phyloP scores from a whole-genome alignment of 2,329 filamentous ascomycete species.

The Capronia epimyces region DNA sequence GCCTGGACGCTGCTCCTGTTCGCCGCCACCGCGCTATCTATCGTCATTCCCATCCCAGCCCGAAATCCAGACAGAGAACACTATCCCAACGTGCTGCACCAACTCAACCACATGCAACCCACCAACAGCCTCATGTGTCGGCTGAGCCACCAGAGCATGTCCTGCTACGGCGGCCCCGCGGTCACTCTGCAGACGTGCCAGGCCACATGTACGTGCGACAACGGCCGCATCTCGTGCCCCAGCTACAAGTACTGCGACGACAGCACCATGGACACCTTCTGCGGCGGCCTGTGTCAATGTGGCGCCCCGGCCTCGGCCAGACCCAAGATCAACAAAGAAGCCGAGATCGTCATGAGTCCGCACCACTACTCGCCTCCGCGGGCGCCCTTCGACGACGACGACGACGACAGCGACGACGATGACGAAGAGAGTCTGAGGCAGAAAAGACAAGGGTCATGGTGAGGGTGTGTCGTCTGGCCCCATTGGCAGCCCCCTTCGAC shows the following conservation, averaged over 20 bases:
- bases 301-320: background rate
- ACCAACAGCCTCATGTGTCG: slow-evolving; percentile 8
- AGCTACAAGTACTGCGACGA: slow-evolving; percentile 17
- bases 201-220: slow-evolving; percentile 6
- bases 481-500: too few relatives aligned
- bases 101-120: slow-evolving; percentile 1
- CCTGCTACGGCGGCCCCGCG: slow-evolving; percentile 10
- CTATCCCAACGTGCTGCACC: slow-evolving; percentile 1
- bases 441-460: too few relatives aligned
- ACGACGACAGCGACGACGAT: slow-evolving; percentile 5
- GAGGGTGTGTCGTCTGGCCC: too few relatives aligned
- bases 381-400: background rate
- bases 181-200: slow-evolving; percentile 6
- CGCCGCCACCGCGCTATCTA: slow-evolving; percentile 1
- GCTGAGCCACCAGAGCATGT: slow-evolving; percentile 10
- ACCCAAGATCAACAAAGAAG: background rate
- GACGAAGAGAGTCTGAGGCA: slow-evolving; percentile 22
- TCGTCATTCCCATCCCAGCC: background rate
- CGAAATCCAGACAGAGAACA: background rate
- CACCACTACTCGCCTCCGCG: background rate
- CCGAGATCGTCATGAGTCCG: slow-evolving; percentile 2
- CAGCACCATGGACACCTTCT: slow-evolving; percentile 15
- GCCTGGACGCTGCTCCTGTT: slow-evolving; percentile 1
- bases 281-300: slow-evolving; percentile 9
- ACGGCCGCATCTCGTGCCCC: slow-evolving; percentile 11